Evolutionary conservation across 768 basidiomycete genomes (phyloP).

Genomic region (Kwoniella sp.): DNA sequence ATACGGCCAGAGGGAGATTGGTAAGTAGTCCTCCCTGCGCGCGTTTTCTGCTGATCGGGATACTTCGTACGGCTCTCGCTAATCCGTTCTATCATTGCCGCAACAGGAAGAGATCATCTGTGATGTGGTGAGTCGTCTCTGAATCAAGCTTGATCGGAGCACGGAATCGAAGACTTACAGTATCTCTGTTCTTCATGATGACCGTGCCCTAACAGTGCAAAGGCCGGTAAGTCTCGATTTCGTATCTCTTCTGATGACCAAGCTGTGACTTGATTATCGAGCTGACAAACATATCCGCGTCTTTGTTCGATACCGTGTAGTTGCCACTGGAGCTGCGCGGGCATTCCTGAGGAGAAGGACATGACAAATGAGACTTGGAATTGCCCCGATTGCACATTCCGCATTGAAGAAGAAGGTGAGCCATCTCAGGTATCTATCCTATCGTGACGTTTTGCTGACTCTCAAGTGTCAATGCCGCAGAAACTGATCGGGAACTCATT

Average conservation of each 20-base stretch:
- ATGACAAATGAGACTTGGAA: conserved; percentile 23
- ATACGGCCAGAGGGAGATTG: conserved; percentile 20
- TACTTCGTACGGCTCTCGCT: background rate
- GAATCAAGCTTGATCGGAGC: background rate
- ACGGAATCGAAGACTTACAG: no score
- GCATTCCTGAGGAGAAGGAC: conserved; percentile 15
- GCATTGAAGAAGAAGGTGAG: conserved; percentile 16
- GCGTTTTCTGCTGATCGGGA: background rate
- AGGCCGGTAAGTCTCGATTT: conserved; percentile 9
- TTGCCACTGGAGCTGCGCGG: conserved; percentile 23
- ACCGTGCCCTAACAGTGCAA: conserved; percentile 2
- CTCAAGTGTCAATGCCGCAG: background rate
- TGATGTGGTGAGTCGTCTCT: conserved; percentile 8
- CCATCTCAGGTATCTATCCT: background rate
- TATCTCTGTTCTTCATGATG: background rate
- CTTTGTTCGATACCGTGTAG: background rate
- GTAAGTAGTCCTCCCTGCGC: conserved; percentile 2
- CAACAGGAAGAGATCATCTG: conserved; percentile 20
- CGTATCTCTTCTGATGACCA: no score
- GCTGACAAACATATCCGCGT: background rate
- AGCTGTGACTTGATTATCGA: no score
- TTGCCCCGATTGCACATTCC: conserved; percentile 18
- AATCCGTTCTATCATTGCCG: background rate
- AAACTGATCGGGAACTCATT: conserved; percentile 6
- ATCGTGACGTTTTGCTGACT: background rate